These are phyloP conservation scores for Akanthomyces lecanii DNA, from an alignment of 2,329 filamentous ascomycete species.

Conservation along the genomic window DNA sequence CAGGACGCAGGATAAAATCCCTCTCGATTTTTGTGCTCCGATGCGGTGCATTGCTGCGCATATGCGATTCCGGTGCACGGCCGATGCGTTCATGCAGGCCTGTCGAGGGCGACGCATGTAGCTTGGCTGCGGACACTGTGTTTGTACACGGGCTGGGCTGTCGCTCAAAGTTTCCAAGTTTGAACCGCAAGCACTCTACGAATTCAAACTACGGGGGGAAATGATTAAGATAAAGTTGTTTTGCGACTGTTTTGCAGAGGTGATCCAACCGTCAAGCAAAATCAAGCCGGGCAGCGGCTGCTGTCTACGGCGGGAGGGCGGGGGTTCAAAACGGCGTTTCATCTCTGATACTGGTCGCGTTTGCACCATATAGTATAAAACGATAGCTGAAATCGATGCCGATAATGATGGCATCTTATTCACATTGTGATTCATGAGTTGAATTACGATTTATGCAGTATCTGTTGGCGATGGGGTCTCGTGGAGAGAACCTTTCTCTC, in stretches of 20 bases:
- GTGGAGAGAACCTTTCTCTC: no score
- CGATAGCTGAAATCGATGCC: background rate
- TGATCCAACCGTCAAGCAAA: background rate
- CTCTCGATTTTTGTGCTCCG: no score
- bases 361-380: background rate
- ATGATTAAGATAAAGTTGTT: background rate
- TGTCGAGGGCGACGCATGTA: background rate
- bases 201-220: no score
- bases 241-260: background rate
- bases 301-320: background rate
- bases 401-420: background rate
- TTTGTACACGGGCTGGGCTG: background rate
- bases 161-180: background rate
- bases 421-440: background rate
- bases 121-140: no score
- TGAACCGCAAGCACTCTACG: no score
- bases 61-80: background rate
- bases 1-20: no score
- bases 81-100: background rate
- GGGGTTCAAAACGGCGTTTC: background rate
- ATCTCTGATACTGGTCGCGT: slow-evolving; percentile 6
- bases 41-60: background rate
- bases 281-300: no score
- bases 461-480: background rate
- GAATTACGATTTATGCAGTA: background rate